A percentile compares a stretch with the other conserved stretches of the same genome.
Conservation (phyloP, 768 basidiomycete genomes). For the Plicaturopsis crispa region DNA sequence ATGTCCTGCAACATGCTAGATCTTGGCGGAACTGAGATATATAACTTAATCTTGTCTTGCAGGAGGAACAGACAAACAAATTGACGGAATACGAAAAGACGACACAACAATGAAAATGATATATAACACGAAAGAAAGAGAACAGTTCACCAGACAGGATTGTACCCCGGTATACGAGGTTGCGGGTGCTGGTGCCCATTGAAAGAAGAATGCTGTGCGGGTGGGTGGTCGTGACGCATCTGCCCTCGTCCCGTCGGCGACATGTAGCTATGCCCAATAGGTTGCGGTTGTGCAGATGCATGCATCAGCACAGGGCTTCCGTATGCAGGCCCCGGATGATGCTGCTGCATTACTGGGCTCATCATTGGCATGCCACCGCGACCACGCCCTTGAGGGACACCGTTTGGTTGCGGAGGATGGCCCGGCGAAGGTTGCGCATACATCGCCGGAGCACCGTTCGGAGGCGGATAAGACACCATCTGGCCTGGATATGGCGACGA, state of each 20-base stretch:
- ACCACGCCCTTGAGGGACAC: constrained; percentile 32
- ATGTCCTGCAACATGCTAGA: constrained; percentile 6
- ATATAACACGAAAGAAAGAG: constrained; percentile 47
- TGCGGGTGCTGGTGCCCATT: constrained; percentile 17
- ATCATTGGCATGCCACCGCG: constrained; percentile 54
- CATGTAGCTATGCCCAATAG: constrained; percentile 23
- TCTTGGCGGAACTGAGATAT: constrained; percentile 4
- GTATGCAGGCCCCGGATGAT: constrained; percentile 44
- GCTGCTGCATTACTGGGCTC: constrained; percentile 63
- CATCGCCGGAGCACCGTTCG: constrained; percentile 37
- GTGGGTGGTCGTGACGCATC: constrained; percentile 32
- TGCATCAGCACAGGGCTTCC: constrained; percentile 66
- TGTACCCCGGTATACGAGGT: constrained; percentile 28
- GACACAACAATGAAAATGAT: constrained; percentile 16
- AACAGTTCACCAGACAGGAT: constrained; percentile 29
- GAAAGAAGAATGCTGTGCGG: background rate
- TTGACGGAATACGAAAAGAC: constrained; percentile 17
- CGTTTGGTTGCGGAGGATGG: constrained; percentile 31
- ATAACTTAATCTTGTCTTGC: background rate
- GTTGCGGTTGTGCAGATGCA: constrained; percentile 24
- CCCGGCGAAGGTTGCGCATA: constrained; percentile 40
- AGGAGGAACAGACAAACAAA: constrained; percentile 11
- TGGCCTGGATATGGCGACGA: constrained; percentile 58
- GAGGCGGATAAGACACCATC: constrained; percentile 58
- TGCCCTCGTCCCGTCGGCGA: constrained; percentile 42